A percentile compares a stretch with the other conserved stretches of the same genome.
phyloP scores from a whole-genome alignment of 441 rosid genomes.

The Sinapis alba region DNA sequence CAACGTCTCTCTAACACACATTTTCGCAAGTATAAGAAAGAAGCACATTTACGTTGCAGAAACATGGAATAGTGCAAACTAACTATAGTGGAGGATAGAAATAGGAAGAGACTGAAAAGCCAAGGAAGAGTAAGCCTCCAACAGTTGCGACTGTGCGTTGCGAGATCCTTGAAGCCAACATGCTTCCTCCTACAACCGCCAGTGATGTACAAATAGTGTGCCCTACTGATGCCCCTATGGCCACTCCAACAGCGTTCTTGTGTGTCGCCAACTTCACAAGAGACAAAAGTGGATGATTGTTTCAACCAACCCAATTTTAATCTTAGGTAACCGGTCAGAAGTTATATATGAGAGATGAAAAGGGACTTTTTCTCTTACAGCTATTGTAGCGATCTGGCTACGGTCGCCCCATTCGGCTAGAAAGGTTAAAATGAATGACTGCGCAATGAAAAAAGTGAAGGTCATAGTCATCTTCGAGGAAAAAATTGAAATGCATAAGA shows the following conservation, averaged over 20 bases:
- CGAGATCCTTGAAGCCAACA: slow-evolving; percentile 92
- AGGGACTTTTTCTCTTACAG: slow-evolving; percentile 58
- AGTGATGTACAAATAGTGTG: slow-evolving; percentile 78
- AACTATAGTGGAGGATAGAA: slow-evolving; percentile 62
- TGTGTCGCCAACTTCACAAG: slow-evolving; percentile 87
- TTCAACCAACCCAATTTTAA: background rate
- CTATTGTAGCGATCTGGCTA: slow-evolving; percentile 98
- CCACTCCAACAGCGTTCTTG: slow-evolving; percentile 93
- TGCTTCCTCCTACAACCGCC: slow-evolving; percentile 98
- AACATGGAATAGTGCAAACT: background rate
- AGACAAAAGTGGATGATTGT: background rate
- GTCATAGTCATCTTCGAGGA: background rate
- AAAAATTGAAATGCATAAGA: background rate
- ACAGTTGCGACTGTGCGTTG: slow-evolving; percentile 90
- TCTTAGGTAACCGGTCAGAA: background rate
- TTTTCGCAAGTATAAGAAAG: background rate
- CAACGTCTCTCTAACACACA: background rate
- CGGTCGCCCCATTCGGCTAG: slow-evolving; percentile 99
- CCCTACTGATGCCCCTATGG: slow-evolving; percentile 83
- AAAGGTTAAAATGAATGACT: slow-evolving; percentile 93
- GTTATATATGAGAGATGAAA: background rate
- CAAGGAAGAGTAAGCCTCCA: slow-evolving; percentile 93
- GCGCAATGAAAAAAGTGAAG: slow-evolving; percentile 27
- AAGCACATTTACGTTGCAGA: background rate
- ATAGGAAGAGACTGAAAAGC: slow-evolving; percentile 90